phyloP scores from a whole-genome alignment of 768 basidiomycete species.

The Hortiboletus campestris region DNA sequence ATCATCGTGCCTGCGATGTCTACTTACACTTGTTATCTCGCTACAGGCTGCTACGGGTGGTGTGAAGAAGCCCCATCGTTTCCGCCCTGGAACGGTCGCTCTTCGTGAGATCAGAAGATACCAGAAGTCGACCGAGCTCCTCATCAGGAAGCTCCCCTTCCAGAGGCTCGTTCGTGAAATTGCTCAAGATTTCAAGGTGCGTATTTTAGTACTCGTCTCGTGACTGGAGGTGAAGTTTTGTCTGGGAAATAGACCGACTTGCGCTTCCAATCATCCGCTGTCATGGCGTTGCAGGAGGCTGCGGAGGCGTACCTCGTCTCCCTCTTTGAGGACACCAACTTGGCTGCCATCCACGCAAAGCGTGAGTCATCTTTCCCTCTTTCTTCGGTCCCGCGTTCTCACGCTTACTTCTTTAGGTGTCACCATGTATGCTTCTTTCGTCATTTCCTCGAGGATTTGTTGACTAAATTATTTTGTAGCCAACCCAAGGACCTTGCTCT shows the following conservation, averaged over 20 bases:
- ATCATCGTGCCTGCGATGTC: not conserved
- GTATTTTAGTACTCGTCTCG: slow-evolving; percentile 10
- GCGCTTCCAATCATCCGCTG: slow-evolving; percentile 94
- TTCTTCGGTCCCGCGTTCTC: slow-evolving; percentile 10
- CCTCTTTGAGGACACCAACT: slow-evolving; percentile 86
- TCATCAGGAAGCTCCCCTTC: slow-evolving; percentile 99
- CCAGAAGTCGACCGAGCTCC: slow-evolving; percentile 98
- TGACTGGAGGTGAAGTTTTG: not conserved
- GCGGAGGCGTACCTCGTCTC: slow-evolving; percentile 88
- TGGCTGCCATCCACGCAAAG: slow-evolving; percentile 90
- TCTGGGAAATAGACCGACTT: slow-evolving; percentile 63
- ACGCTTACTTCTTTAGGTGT: slow-evolving; percentile 37
- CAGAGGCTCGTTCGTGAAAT: slow-evolving; percentile 97
- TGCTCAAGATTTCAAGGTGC: slow-evolving; percentile 93
- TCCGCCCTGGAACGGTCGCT: slow-evolving; percentile 97
- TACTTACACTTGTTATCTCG: slow-evolving; percentile 12
- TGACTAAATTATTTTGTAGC: slow-evolving; percentile 37
- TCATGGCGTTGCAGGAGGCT: slow-evolving; percentile 92
- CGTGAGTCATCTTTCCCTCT: slow-evolving; percentile 38
- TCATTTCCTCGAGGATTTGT: not conserved
- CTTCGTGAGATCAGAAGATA: slow-evolving; percentile 98
- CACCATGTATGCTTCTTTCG: slow-evolving; percentile 46
- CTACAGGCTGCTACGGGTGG: slow-evolving; percentile 79
- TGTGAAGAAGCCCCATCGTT: slow-evolving; percentile 99
- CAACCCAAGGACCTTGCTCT: slow-evolving; percentile 90